Conservation (phyloP, 306 rosid species). For the Prunus fruticosa region DNA sequence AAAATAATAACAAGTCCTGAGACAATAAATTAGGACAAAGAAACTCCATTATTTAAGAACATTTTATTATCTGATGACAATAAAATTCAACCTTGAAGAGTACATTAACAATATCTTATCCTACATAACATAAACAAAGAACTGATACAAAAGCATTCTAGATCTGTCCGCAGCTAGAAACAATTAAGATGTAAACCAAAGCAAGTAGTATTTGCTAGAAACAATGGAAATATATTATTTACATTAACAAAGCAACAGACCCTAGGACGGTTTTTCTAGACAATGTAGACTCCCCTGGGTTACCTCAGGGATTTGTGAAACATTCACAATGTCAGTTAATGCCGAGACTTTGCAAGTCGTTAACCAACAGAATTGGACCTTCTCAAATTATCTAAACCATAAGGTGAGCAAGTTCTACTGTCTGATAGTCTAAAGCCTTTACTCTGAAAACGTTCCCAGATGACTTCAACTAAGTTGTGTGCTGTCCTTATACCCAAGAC, state of each 20-base stretch:
- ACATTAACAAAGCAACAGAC: neutral
- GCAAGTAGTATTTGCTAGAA: neutral
- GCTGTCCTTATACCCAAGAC: neutral
- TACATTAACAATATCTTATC: neutral
- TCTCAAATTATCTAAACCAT: neutral
- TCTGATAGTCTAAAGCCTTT: neutral
- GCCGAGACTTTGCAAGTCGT: neutral
- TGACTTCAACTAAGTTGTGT: neutral
- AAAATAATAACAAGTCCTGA: conserved; percentile 23
- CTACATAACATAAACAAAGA: neutral
- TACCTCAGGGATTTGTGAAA: neutral
- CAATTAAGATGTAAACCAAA: no score
- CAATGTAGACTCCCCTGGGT: neutral
- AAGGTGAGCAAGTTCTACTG: neutral
- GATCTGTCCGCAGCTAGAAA: neutral
- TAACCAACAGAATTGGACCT: neutral
- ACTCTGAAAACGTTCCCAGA: neutral
- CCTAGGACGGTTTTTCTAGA: neutral
- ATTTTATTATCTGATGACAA: neutral
- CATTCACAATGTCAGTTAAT: no score
- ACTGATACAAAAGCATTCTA: neutral
- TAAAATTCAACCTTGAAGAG: neutral
- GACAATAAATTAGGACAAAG: conserved; percentile 9
- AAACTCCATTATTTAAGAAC: neutral
- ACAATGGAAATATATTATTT: neutral